A percentile compares a stretch with the other conserved stretches of the same genome.
These are phyloP conservation scores for Gloeophyllum trabeum DNA, from an alignment of 768 basidiomycete genomes.

Conservation along the genomic window DNA sequence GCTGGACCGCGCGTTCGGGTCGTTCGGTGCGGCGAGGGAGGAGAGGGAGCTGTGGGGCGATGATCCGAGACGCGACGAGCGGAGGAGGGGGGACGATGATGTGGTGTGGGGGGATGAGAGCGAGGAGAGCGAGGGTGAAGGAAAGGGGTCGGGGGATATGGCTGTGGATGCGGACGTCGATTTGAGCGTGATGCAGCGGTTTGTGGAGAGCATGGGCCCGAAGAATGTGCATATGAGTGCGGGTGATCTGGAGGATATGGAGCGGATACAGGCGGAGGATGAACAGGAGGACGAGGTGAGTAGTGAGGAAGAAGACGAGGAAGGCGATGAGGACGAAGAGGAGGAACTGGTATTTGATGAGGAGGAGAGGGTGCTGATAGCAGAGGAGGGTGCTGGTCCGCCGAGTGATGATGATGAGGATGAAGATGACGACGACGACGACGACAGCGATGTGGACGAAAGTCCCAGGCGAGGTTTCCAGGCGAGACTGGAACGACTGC, in stretches of 20 bases:
- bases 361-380: conserved; percentile 6
- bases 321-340: conserved; percentile 13
- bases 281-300: conserved; percentile 21
- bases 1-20: conserved; percentile 24
- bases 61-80: conserved; percentile 33
- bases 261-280: conserved; percentile 36
- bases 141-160: conserved; percentile 44
- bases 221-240: conserved; percentile 42
- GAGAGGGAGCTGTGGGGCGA: conserved; percentile 25
- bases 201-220: conserved; percentile 40
- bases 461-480: conserved; percentile 25
- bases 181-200: conserved; percentile 37
- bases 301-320: conserved; percentile 11
- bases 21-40: conserved; percentile 46
- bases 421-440: conserved; percentile 15
- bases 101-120: conserved; percentile 49
- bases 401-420: conserved; percentile 16
- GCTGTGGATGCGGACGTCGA: conserved; percentile 50
- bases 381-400: conserved; percentile 3
- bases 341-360: conserved; percentile 6
- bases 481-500: conserved; percentile 20
- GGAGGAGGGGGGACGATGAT: conserved; percentile 55
- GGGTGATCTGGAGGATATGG: conserved; percentile 54
- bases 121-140: conserved; percentile 23
- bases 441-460: conserved; percentile 11